Base-by-base conservation (phyloP, 139 green algal genomes). In the Ostreobium quekettii region DNA sequence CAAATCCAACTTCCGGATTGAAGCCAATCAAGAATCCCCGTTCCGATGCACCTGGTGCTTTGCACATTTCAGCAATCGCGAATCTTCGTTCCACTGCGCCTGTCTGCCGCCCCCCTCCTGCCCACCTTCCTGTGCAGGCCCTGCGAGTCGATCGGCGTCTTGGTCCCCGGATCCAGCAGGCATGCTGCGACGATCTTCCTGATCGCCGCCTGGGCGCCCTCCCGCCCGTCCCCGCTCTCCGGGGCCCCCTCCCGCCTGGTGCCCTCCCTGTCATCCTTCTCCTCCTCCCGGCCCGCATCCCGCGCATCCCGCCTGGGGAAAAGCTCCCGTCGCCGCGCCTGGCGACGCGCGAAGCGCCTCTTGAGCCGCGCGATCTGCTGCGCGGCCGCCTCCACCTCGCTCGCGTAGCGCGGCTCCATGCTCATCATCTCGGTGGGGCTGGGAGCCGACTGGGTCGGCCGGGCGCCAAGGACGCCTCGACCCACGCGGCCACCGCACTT, bases 161-260 rank as follows among this genome's bases (percentile, higher is more conserved):
- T 59, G 1, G 62, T 79, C 1, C 48, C 28, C 15, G 67, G 73
- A 33, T 73, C 73, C 36, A 79, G 48, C 28, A 79, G 48, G 35
- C 42, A 67, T 26, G 4, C n/a, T 2, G 73, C 73, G 2, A 79
- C 24, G n/a, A 79, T 39, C 35, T 68, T 39, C 49, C 73, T 61
- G 22, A 71, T 63, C 24, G 22, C 56, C 42, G 36, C 28, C 8
- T 36, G 32, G n/a, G 64, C 32, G 22, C 42, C 35, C 30, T 33
- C 7, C 6, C 30, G 11, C 6, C 8, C 4, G 11, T 5, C 4
- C 8, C 36, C 5, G 19, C 19, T 28, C 6, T 57, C 8, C 15
- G 24, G 36, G 36, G 35, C 8, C 37, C 61, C 8, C 22, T 8
- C 26, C 5, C 11, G 8, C 6, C 11, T 36, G 35, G 32, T 6